phyloP scores from a whole-genome alignment of 768 basidiomycete genomes.

The Cubamyces lactineus region DNA sequence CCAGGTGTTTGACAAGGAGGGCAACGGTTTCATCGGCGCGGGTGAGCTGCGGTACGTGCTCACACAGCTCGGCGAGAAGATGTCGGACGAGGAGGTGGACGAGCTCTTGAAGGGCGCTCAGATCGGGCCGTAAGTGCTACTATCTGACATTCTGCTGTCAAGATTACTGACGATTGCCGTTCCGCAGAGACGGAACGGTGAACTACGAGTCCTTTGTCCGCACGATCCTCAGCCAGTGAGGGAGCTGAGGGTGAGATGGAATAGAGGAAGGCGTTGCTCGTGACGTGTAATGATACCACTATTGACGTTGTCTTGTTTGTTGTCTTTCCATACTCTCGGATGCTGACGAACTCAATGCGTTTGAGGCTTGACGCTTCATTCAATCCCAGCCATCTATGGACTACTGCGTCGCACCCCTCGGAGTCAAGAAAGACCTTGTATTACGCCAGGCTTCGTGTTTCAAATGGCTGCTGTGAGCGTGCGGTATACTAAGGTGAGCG shows the following conservation, averaged over 20 bases:
- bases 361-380: background rate
- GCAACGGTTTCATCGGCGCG: constrained; percentile 89
- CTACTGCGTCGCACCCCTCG: too few relatives aligned
- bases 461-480: background rate
- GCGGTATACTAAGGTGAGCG: background rate
- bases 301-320: constrained; percentile 14
- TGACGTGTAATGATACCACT: constrained; percentile 22
- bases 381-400: too few relatives aligned
- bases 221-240: constrained; percentile 87
- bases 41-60: constrained; percentile 81
- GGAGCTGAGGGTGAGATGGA: background rate
- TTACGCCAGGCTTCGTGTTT: background rate
- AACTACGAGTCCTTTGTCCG: constrained; percentile 98
- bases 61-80: constrained; percentile 98
- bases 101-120: constrained; percentile 96
- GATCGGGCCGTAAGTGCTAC: constrained; percentile 71
- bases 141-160: constrained; percentile 1
- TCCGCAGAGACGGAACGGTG: constrained; percentile 86
- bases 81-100: constrained; percentile 97
- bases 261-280: constrained; percentile 9
- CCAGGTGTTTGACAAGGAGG: constrained; percentile 98
- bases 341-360: background rate
- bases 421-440: background rate
- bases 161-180: background rate
- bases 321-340: constrained; percentile 10